Percentiles rank a stretch among this genome's conserved stretches.
Evolutionary conservation across 2,329 filamentous ascomycete genomes (phyloP).

Genomic region (Emergomyces africanus): DNA sequence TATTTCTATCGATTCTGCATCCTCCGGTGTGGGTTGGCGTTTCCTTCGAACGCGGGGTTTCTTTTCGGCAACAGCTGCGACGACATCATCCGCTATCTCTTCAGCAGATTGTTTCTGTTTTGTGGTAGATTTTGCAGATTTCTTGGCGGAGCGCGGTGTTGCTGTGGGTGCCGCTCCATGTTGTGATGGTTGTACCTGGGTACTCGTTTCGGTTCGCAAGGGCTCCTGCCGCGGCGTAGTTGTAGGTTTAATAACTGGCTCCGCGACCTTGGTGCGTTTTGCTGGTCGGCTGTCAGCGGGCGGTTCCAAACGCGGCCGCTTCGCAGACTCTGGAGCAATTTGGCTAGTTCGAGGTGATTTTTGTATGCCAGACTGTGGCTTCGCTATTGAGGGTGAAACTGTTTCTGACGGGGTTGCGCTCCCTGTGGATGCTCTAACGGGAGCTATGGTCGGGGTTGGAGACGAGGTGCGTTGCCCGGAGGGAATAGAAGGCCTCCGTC

Average conservation of each 20-base stretch:
- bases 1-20: constrained; percentile 38
- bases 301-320: not conserved
- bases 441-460: not conserved
- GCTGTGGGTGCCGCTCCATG: constrained; percentile 3
- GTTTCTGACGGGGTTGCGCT: not conserved
- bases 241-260: constrained; percentile 2
- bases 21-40: constrained; percentile 34
- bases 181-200: not conserved
- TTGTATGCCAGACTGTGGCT: not conserved
- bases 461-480: constrained; percentile 4
- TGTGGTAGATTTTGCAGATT: constrained; percentile 7
- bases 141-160: constrained; percentile 11
- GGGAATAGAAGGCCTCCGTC: constrained; percentile 16
- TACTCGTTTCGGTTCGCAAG: not conserved
- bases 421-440: constrained; percentile 5
- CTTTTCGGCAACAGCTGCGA: constrained; percentile 12
- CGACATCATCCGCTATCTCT: constrained; percentile 12
- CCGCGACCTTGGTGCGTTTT: constrained; percentile 17
- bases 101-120: constrained; percentile 6
- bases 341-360: not conserved
- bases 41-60: constrained; percentile 20
- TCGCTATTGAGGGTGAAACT: not conserved
- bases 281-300: constrained; percentile 15
- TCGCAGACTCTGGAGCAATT: not conserved
- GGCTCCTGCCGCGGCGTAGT: not conserved